Evolutionary conservation across 495 filamentous ascomycete species (phyloP), one percentile per base, ranked within the genome.

Genomic region (Penicillium nucicola): DNA sequence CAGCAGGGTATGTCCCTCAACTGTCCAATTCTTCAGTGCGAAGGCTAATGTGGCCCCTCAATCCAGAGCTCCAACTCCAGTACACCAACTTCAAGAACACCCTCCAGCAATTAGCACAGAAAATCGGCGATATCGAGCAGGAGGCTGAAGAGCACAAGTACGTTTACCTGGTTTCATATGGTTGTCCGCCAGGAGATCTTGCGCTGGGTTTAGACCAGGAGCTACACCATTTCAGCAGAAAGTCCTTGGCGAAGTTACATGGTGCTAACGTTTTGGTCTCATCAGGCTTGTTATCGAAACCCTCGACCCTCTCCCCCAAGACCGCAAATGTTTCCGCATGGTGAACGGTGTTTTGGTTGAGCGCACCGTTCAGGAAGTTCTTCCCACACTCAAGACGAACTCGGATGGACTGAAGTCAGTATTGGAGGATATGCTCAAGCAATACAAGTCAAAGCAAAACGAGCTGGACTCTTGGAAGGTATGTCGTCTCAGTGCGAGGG

Each of bases 401-500:
- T 86, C 88, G 22, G 93, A 97, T 52, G 92, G 93, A 17, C 65
- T 98, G 68, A 95, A 89, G 77, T 93, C 95, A 62, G 92, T 97
- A n/a, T 74, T 98, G 50, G 92, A 96, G 57, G 91, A 96, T 58
- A 72, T 98, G 51, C 77, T 98, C 67, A 97, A 96, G 79, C 90
- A 97, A 71, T 98, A 98, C 77, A 95, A 95, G 77, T 71, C 76
- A 19, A 95, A 96, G 74, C 91, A 98, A 73, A 80, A 86, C 25
- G 93, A 98, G 65, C 82, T 98, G 77, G 93, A 98, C 65, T 92
- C 83, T 68, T 98, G 93, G 93, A 98, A 98, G 89, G 93, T 95
- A 73, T 34, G 61, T 9, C 1, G n/a, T 33, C 22, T 6, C 38
- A 18, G n/a, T 39, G 42, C 31, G 13, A n/a, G 31, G 12, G 15